phyloP scores from a whole-genome alignment of 768 basidiomycete species.

The Galerina marginata region DNA sequence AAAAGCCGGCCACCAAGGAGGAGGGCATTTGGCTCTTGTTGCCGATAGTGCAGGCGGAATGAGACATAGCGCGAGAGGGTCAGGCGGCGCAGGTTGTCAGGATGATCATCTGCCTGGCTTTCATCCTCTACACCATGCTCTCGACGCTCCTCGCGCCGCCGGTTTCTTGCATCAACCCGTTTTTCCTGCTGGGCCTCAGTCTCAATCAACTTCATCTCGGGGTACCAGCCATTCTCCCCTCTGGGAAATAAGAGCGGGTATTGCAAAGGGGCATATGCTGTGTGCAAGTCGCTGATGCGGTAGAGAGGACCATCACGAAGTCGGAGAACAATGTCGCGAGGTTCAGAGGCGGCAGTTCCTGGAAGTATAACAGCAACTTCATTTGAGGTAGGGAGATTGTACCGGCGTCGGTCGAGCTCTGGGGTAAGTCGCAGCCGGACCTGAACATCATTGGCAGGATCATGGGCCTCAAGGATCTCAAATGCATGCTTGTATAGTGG shows the following conservation, averaged over 20 bases:
- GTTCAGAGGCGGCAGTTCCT: background rate
- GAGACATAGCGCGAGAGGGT: too few species aligned
- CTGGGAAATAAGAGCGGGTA: constrained; percentile 31
- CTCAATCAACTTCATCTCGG: too few species aligned
- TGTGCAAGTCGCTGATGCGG: constrained; percentile 27
- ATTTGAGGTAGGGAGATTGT: constrained; percentile 40
- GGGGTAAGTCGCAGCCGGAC: constrained; percentile 26
- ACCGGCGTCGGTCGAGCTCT: constrained; percentile 36
- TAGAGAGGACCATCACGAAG: constrained; percentile 15
- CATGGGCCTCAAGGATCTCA: constrained; percentile 31
- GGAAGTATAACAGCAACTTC: constrained; percentile 22
- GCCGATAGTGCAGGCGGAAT: too few species aligned
- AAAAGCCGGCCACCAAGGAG: too few species aligned
- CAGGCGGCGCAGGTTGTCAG: too few species aligned
- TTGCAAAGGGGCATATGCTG: constrained; percentile 28
- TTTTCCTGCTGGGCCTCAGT: too few species aligned
- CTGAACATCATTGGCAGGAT: constrained; percentile 21
- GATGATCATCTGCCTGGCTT: too few species aligned
- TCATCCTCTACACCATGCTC: too few species aligned
- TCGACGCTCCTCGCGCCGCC: too few species aligned
- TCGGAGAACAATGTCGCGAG: constrained; percentile 25
- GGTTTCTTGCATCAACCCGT: too few species aligned
- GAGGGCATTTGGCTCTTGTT: too few species aligned
- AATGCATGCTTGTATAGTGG: constrained; percentile 37
- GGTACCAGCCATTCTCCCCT: too few species aligned